A percentile compares a stretch with the other conserved stretches of the same genome.
These are phyloP conservation scores for Hanseniaspora taiwanica DNA, from an alignment of 805 yeast genomes.

Conservation along the genomic window DNA sequence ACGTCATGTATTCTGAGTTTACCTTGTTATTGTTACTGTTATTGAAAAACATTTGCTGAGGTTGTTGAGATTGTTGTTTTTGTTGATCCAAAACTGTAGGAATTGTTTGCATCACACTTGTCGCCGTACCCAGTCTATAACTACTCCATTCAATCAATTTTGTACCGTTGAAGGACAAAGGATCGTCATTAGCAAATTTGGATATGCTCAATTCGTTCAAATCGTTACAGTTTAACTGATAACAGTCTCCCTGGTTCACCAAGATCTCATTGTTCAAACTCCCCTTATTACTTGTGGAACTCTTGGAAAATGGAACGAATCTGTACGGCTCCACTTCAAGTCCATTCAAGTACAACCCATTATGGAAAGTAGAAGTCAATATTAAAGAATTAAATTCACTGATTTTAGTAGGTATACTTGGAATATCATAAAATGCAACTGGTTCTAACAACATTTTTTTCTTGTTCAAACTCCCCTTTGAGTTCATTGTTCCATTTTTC, in stretches of 20 bases:
- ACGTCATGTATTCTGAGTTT: conserved; percentile 6
- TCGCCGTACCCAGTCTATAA: conserved; percentile 51
- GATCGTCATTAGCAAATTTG: conserved; percentile 88
- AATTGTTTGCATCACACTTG: conserved; percentile 1
- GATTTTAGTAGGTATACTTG: conserved; percentile 69
- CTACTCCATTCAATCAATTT: conserved; percentile 55
- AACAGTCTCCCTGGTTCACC: conserved; percentile 55
- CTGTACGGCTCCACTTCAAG: conserved; percentile 93
- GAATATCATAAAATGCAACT: conserved; percentile 85
- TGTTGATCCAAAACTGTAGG: too few relatives aligned
- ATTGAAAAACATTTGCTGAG: background rate
- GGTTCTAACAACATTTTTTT: conserved; percentile 28
- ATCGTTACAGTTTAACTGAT: conserved; percentile 55
- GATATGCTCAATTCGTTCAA: conserved; percentile 54
- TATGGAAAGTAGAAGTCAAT: conserved; percentile 68
- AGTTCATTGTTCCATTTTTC: background rate
- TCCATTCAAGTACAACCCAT: conserved; percentile 63
- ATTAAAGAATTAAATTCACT: conserved; percentile 70
- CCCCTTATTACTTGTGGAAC: conserved; percentile 42
- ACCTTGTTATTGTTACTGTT: background rate
- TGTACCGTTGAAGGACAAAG: conserved; percentile 69
- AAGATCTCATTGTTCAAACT: conserved; percentile 67
- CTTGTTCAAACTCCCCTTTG: conserved; percentile 6
- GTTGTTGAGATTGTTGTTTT: too few relatives aligned
- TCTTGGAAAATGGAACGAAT: conserved; percentile 69